Evolutionary conservation across 2,329 filamentous ascomycete genomes (phyloP).

Genomic region (Phialophora macrospora): DNA sequence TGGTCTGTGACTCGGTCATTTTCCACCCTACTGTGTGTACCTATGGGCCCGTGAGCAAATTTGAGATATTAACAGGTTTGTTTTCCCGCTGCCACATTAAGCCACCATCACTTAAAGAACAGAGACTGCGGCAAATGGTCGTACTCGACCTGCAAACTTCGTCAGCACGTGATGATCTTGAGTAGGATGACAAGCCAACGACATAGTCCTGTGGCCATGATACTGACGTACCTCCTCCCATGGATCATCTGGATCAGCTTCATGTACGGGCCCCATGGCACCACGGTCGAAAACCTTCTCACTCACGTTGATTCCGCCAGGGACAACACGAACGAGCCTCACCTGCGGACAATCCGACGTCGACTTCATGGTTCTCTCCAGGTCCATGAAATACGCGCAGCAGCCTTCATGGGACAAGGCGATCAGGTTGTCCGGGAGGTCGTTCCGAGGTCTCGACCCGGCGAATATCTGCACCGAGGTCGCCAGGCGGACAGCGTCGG

Average conservation of each 20-base stretch:
- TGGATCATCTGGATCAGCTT: constrained; percentile 27
- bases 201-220: neutral
- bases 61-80: neutral
- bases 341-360: constrained; percentile 23
- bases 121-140: constrained; percentile 27
- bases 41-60: neutral
- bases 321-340: constrained; percentile 31
- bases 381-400: constrained; percentile 35
- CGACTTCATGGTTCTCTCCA: constrained; percentile 27
- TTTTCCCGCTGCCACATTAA: neutral
- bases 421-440: constrained; percentile 35
- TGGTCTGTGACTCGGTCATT: neutral
- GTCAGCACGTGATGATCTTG: neutral
- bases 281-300: constrained; percentile 35
- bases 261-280: constrained; percentile 20
- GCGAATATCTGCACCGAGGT: constrained; percentile 36
- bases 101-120: constrained; percentile 25
- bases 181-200: neutral
- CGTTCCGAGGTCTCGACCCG: constrained; percentile 32
- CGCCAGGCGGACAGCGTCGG: constrained; percentile 33
- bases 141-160: neutral
- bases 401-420: constrained; percentile 36
- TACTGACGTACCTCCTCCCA: constrained; percentile 26
- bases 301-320: constrained; percentile 31
- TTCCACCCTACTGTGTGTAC: neutral